phyloP scores from a whole-genome alignment of 345 rosid species.

The Citrus reticulata region DNA sequence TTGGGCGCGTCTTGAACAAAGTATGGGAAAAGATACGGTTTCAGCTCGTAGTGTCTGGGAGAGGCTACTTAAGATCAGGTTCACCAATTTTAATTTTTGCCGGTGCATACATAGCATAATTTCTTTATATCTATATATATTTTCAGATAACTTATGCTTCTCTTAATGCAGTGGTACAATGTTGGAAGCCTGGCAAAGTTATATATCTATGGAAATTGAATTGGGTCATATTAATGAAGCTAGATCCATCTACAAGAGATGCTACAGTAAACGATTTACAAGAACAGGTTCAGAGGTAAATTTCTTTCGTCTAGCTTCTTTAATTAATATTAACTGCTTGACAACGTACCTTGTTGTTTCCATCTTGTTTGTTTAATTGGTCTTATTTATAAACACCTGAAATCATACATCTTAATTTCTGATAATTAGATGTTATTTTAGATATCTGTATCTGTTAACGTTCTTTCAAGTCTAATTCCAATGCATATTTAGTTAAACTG shows the following conservation, averaged over 20 bases:
- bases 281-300: conserved; percentile 85
- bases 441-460: neutral
- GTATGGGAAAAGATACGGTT: conserved; percentile 58
- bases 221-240: conserved; percentile 67
- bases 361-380: neutral
- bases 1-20: conserved; percentile 80
- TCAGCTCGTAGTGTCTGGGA: conserved; percentile 87
- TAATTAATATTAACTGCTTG: neutral
- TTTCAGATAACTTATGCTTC: neutral
- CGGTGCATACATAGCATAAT: neutral
- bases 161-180: conserved; percentile 59
- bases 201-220: conserved; percentile 77
- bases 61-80: conserved; percentile 78
- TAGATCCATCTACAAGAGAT: conserved; percentile 74
- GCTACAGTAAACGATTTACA: conserved; percentile 71
- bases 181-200: conserved; percentile 85
- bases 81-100: conserved; percentile 1
- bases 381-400: neutral
- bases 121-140: neutral
- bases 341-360: neutral
- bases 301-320: neutral
- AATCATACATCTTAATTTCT: neutral
- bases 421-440: neutral
- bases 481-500: conserved; percentile 2
- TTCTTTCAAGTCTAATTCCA: neutral